phyloP scores from a whole-genome alignment of 2,329 filamentous ascomycete genomes.

The Penicillium sp. region DNA sequence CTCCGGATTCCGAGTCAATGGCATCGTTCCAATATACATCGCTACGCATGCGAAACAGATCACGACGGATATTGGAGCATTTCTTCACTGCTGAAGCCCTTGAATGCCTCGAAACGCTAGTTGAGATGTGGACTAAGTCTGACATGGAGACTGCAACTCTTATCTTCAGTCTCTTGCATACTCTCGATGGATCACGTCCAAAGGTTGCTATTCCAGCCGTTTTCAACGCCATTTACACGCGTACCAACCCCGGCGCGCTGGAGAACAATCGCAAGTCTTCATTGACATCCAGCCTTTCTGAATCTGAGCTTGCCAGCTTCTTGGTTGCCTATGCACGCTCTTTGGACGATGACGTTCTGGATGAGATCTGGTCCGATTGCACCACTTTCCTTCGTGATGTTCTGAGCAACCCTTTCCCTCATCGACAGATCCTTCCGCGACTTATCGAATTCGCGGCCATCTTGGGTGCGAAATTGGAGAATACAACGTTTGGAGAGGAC shows the following conservation, averaged over 20 bases:
- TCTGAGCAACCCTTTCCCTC: conserved; percentile 88
- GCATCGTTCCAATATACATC: conserved; percentile 91
- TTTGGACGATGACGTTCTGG: conserved; percentile 93
- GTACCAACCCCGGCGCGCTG: conserved; percentile 78
- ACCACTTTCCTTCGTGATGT: conserved; percentile 87
- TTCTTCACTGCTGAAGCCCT: conserved; percentile 88
- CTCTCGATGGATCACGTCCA: conserved; percentile 84
- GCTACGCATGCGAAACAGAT: conserved; percentile 83
- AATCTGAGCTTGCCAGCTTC: conserved; percentile 82
- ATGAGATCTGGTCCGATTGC: conserved; percentile 97
- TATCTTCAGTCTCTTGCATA: conserved; percentile 83
- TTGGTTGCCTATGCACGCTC: conserved; percentile 85
- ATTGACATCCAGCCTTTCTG: conserved; percentile 77
- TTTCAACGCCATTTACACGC: conserved; percentile 93
- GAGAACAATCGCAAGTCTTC: conserved; percentile 81
- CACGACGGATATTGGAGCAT: conserved; percentile 83
- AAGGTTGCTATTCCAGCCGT: conserved; percentile 90
- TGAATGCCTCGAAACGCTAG: conserved; percentile 88
- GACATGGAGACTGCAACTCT: conserved; percentile 56
- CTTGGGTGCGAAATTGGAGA: conserved; percentile 91
- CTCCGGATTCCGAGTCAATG: conserved; percentile 64
- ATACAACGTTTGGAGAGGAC: conserved; percentile 96
- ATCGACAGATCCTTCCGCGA: conserved; percentile 82
- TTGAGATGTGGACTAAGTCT: conserved; percentile 72
- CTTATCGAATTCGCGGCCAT: conserved; percentile 86